Base-by-base conservation (phyloP, 306 rosid species). In the Ochetophila trinervis region DNA sequence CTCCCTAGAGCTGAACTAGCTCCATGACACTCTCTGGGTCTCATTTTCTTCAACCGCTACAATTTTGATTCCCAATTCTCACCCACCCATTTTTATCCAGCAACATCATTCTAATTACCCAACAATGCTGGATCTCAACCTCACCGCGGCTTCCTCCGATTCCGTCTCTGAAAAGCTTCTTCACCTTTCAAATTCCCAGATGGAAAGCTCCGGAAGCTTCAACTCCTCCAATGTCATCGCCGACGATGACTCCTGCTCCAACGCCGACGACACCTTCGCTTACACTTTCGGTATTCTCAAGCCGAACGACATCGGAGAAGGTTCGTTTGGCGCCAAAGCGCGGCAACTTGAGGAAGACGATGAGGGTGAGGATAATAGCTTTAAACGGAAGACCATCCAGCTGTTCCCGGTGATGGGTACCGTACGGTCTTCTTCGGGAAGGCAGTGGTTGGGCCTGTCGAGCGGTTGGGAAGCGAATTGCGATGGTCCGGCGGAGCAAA, bases 101-200 rank as follows among this genome's bases (percentile, higher is more conserved):
- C 1, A 8, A 8, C 45, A 40, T 8, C 10, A 40, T 40, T 40
- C 12, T 12, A 2, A 2, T 8, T 6, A 6, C 45, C 7, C 54
- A 47, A 62, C 75, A 69, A 91, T 91, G 95, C 72, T 91, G 84
- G 95, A 91, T 89, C 96, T 89, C 71, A 91, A 87, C 72, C 91
- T 88, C 77, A 73, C 59, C 80, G 54, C 17, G 49, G 71, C 79
- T 23, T 75, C 62, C 35, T 64, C 69, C 62, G 74, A 57, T 53
- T 73, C 82, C 22, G 51, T 65, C 14, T 4, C 69, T 20, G 76
- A 71, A 45, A 74, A 79, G 72, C 42, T 74, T 40, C 66, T 63
- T 1, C 85, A 59, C 60, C 53, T 66, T 68, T 77, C 32, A 74
- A 53, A 42, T 22, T 66, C 22, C 76, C 59, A 72, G 22, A 78